Base-by-base conservation (phyloP, 2,329 filamentous ascomycete genomes). In the Lachnellula occidentalis region DNA sequence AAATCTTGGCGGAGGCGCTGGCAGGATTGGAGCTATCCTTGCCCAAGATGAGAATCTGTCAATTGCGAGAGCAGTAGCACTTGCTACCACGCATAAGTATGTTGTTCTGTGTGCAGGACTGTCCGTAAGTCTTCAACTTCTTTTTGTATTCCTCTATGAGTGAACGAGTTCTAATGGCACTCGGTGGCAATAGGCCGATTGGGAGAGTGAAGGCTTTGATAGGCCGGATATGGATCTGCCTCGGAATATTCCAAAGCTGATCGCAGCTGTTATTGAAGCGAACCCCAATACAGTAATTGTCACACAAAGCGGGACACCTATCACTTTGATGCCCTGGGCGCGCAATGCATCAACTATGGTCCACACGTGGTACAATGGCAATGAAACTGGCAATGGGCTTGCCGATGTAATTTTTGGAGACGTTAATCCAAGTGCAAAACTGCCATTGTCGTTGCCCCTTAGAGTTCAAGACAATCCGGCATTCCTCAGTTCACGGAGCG, bases 331-430 rank as follows among this genome's bases (percentile, higher is more conserved):
- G 83, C 85, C 86, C 15, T 91, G 86, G 87, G 80, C 76, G 1
- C 74, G 81, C 58, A 70, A 76, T 21, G 83, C 86, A 2, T 80
- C 85, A 4, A 80, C 84, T 1, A 83, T 90, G 31, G 66, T 91
- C 1, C 86, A 90, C 66, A 80, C 82, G 0, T 88, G 84, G 83
- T 87, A 86, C 62, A 82, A 84, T 66, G 83, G 86, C 2, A 82
- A 88, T 67, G 53, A 88, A 70, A 80, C 82, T 0, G 85, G 53
- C 4, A 55, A 55, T 45, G 82, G 82, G 0, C 74, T 88, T 41
- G 83, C 83, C 1, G 83, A 87, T 64, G 81, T 87, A 0, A 71
- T 88, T 0, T 82, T 86, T 58, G 87, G 82, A 4, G 70, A 78
- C 39, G 73, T 76, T 54, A 87, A 81, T 61, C 86, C 86, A 0